phyloP scores from a whole-genome alignment of 2,329 filamentous ascomycete species.

The Colletotrichum magnum region DNA sequence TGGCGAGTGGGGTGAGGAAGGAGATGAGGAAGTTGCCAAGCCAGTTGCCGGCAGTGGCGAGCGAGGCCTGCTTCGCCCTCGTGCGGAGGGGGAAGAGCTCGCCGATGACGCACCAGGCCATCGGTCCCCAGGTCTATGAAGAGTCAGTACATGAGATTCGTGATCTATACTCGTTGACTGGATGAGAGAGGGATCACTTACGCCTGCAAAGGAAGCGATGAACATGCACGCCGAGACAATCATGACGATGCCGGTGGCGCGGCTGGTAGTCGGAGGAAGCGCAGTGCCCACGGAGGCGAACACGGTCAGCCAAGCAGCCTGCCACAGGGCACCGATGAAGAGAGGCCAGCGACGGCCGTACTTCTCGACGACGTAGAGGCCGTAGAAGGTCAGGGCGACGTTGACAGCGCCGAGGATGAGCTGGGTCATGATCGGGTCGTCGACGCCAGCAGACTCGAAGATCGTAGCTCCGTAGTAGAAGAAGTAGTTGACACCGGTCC shows the following conservation, averaged over 20 bases:
- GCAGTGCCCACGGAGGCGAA: slow-evolving; percentile 72
- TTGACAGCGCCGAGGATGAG: slow-evolving; percentile 80
- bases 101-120: slow-evolving; percentile 77
- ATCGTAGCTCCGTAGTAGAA: slow-evolving; percentile 78
- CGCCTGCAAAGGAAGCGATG: slow-evolving; percentile 76
- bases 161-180: too few species aligned
- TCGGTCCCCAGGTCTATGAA: slow-evolving; percentile 74
- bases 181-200: slow-evolving; percentile 40
- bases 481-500: slow-evolving; percentile 74
- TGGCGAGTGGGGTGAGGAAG: slow-evolving; percentile 79
- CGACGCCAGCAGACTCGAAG: slow-evolving; percentile 76
- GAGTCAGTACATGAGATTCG: background rate
- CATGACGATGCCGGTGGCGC: slow-evolving; percentile 73
- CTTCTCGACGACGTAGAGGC: slow-evolving; percentile 77
- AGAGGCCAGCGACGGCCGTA: slow-evolving; percentile 78
- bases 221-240: slow-evolving; percentile 82
- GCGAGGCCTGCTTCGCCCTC: slow-evolving; percentile 67
- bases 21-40: slow-evolving; percentile 76
- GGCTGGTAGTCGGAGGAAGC: slow-evolving; percentile 57
- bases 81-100: slow-evolving; percentile 75
- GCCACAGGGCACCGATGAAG: slow-evolving; percentile 77
- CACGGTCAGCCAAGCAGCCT: slow-evolving; percentile 74
- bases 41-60: slow-evolving; percentile 70
- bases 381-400: slow-evolving; percentile 75
- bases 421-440: slow-evolving; percentile 76